Conservation (phyloP, 768 basidiomycete species). For the Rossbeevera mucosa region DNA sequence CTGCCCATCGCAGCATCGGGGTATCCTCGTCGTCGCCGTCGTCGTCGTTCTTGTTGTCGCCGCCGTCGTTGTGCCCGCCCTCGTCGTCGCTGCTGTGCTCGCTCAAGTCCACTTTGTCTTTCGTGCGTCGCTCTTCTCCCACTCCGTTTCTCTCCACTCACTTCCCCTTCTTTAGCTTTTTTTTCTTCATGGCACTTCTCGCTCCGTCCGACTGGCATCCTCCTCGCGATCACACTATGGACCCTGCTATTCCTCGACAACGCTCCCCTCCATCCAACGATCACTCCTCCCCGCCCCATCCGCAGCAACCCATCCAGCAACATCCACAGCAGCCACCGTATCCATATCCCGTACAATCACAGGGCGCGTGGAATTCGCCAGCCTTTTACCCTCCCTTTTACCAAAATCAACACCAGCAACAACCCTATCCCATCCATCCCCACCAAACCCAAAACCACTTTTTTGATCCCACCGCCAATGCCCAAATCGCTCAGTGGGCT, state of each 20-base stretch:
- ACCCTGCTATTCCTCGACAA: constrained; percentile 46
- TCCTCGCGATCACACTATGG: constrained; percentile 62
- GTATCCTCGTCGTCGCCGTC: not conserved
- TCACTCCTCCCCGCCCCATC: constrained; percentile 30
- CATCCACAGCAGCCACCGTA: constrained; percentile 39
- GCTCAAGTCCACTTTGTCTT: constrained; percentile 1
- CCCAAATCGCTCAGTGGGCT: constrained; percentile 80
- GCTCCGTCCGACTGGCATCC: constrained; percentile 72
- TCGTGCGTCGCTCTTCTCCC: not conserved
- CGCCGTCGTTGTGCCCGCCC: not conserved
- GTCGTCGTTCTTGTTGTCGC: not conserved
- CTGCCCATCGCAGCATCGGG: not conserved
- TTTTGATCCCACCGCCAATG: constrained; percentile 71
- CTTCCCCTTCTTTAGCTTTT: not conserved
- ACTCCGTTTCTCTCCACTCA: not conserved
- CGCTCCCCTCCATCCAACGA: constrained; percentile 61
- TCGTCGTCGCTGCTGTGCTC: not conserved
- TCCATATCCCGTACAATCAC: constrained; percentile 65
- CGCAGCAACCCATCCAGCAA: constrained; percentile 23
- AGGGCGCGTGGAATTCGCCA: constrained; percentile 66
- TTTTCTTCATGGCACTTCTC: constrained; percentile 68
- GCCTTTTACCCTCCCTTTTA: constrained; percentile 77
- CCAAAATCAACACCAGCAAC: constrained; percentile 64
- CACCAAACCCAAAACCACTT: constrained; percentile 50
- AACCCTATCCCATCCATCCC: constrained; percentile 44